Percentiles rank a stretch among this genome's conserved stretches.
Evolutionary conservation across 2,329 filamentous ascomycete genomes (phyloP).

Genomic region (Penicillium sp.): DNA sequence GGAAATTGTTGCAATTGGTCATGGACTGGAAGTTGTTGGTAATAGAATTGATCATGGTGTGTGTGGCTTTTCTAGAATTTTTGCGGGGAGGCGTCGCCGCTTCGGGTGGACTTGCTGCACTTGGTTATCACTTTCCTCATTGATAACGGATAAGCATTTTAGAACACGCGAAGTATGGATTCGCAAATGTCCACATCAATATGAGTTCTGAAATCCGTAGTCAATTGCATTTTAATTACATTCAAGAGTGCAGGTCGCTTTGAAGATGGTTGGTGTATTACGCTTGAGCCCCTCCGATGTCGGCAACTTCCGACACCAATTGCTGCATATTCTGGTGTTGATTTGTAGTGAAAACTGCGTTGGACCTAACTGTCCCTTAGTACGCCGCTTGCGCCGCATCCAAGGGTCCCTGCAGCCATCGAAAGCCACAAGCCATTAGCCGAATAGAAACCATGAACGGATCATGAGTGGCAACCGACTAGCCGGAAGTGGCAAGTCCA

Average conservation of each 20-base stretch:
- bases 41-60: slow-evolving; percentile 18
- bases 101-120: slow-evolving; percentile 34
- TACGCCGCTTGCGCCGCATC: neutral
- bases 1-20: slow-evolving; percentile 18
- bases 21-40: slow-evolving; percentile 15
- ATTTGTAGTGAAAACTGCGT: neutral
- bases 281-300: neutral
- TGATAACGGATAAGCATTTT: neutral
- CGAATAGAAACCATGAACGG: neutral
- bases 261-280: neutral
- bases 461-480: slow-evolving; percentile 10
- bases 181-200: neutral
- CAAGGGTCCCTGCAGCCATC: slow-evolving; percentile 7
- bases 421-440: neutral
- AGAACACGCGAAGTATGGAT: neutral
- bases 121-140: slow-evolving; percentile 12
- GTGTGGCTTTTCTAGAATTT: slow-evolving; percentile 15
- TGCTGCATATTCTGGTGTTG: neutral
- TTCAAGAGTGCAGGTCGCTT: neutral
- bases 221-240: neutral
- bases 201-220: neutral
- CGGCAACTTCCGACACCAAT: neutral
- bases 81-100: slow-evolving; percentile 15
- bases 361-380: neutral
- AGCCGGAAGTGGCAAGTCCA: slow-evolving; percentile 20